Evolutionary conservation across 768 basidiomycete genomes (phyloP), one percentile per base, ranked within the genome.

Genomic region (Flagelloscypha sp.): DNA sequence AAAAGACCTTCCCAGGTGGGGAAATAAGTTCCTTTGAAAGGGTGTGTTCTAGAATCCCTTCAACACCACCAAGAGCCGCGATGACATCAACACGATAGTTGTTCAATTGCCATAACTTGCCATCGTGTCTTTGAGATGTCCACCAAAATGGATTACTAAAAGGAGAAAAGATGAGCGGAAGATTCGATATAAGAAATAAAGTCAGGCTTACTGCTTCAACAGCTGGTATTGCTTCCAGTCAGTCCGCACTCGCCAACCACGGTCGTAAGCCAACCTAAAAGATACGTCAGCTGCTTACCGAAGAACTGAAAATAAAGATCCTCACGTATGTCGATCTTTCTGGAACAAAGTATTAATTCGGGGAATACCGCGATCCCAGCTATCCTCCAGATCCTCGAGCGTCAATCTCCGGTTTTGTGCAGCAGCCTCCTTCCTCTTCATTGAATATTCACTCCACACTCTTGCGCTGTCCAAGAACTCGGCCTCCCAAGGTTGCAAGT

Each of bases 361-460:
- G 36, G 93, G 93, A 54, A 97, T 95, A 62, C 93, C 92, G 46
- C 93, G 83, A 61, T 97, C 94, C 94, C 94, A 98, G 49, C 84
- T 89, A 53, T 99, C 93, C 56, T 98, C 95, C 18, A 98, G 71
- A 68, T 98, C 95, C 56, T 99, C 95, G 13, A 99, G 68, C 2
- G 95, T 99, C 36, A 99, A 70, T 11, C 95, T 82, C 37, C 94
- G 83, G 61, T 98, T 97, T 56, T 95, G 90, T 1, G 95, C 94
- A 45, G 92, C 95, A n/a, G 95, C 95, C 55, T 99, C 95, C 58
- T 98, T 98, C 48, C 95, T 69, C 70, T 98, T 99, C 90, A 97
- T 87, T 1, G 94, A 93, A 57, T 99, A 99, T 58, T 99, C 95
- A 0, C 84, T 88, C 95, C 95, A 99, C 25, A 99, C 95, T 48